Percentiles rank a stretch among this genome's conserved stretches.
Evolutionary conservation across 805 yeast species (phyloP).

Genomic region (Spathaspora arborariae): DNA sequence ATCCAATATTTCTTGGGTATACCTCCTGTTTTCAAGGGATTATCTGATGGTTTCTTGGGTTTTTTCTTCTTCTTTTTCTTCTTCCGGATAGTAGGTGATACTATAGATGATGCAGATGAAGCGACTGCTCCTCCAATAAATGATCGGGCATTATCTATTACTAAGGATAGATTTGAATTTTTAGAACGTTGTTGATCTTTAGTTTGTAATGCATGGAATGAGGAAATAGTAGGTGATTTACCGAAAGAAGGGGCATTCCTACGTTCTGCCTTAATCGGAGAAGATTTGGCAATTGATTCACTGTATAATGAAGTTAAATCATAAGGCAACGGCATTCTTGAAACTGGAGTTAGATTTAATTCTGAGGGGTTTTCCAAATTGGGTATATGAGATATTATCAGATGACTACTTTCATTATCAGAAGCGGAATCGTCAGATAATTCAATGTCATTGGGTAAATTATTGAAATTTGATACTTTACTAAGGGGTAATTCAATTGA

Average conservation of each 20-base stretch:
- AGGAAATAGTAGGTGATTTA: constrained; percentile 21
- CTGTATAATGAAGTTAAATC: constrained; percentile 17
- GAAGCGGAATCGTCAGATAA: constrained; percentile 32
- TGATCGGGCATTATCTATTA: constrained; percentile 36
- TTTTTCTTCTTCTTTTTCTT: constrained; percentile 22
- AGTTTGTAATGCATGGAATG: constrained; percentile 23
- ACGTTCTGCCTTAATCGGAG: constrained; percentile 24
- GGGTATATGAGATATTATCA: not conserved
- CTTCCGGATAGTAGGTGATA: constrained; percentile 11
- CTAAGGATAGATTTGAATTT: constrained; percentile 30
- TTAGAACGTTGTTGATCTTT: constrained; percentile 13
- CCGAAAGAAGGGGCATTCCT: constrained; percentile 1
- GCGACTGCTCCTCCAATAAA: constrained; percentile 24
- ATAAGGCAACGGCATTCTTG: constrained; percentile 8
- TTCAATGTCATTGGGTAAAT: constrained; percentile 45
- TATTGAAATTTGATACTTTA: constrained; percentile 39
- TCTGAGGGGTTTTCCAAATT: not conserved
- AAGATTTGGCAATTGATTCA: constrained; percentile 23
- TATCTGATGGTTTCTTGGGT: constrained; percentile 30
- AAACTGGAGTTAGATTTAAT: constrained; percentile 6
- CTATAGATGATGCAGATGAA: constrained; percentile 31
- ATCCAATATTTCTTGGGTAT: constrained; percentile 86
- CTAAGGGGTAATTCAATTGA: constrained; percentile 9
- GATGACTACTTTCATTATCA: not conserved
- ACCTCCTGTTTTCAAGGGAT: constrained; percentile 46